Evolutionary conservation across 2,329 filamentous ascomycete genomes (phyloP).

Genomic region (Talaromyces sp.): DNA sequence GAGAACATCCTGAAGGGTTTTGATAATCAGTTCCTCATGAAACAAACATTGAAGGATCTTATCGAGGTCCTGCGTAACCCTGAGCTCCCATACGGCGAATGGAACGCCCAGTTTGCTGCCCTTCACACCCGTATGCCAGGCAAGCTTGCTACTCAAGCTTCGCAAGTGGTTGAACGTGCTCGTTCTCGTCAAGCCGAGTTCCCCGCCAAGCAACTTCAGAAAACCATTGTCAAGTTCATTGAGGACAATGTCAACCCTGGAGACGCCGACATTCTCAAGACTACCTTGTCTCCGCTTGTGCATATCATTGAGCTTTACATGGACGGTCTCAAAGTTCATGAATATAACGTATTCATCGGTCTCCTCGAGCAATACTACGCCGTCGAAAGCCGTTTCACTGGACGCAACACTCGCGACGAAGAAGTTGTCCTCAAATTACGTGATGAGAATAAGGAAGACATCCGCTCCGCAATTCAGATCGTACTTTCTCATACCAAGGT

Average conservation of each 20-base stretch:
- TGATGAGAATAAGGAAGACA: slow-evolving; percentile 94
- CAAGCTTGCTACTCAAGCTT: slow-evolving; percentile 79
- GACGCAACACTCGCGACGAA: slow-evolving; percentile 80
- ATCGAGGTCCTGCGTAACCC: slow-evolving; percentile 86
- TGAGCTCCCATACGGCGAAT: slow-evolving; percentile 93
- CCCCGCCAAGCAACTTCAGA: slow-evolving; percentile 80
- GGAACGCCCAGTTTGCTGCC: slow-evolving; percentile 91
- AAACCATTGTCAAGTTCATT: slow-evolving; percentile 81
- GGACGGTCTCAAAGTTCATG: slow-evolving; percentile 86
- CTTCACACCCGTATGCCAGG: slow-evolving; percentile 97
- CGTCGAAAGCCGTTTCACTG: slow-evolving; percentile 84
- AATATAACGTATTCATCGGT: slow-evolving; percentile 75
- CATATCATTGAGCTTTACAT: slow-evolving; percentile 75
- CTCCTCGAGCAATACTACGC: slow-evolving; percentile 79
- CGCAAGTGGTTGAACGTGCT: slow-evolving; percentile 80
- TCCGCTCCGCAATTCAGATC: slow-evolving; percentile 76
- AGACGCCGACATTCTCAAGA: slow-evolving; percentile 71
- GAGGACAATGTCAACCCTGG: slow-evolving; percentile 74
- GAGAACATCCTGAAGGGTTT: slow-evolving; percentile 87
- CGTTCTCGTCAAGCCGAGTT: slow-evolving; percentile 79
- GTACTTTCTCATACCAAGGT: slow-evolving; percentile 93
- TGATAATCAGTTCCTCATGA: slow-evolving; percentile 98
- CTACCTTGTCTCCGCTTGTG: slow-evolving; percentile 70
- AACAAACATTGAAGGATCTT: slow-evolving; percentile 76
- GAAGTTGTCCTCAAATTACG: slow-evolving; percentile 89